phyloP scores from a whole-genome alignment of 805 yeast genomes.

The Cyberlindnera xylosilytica region DNA sequence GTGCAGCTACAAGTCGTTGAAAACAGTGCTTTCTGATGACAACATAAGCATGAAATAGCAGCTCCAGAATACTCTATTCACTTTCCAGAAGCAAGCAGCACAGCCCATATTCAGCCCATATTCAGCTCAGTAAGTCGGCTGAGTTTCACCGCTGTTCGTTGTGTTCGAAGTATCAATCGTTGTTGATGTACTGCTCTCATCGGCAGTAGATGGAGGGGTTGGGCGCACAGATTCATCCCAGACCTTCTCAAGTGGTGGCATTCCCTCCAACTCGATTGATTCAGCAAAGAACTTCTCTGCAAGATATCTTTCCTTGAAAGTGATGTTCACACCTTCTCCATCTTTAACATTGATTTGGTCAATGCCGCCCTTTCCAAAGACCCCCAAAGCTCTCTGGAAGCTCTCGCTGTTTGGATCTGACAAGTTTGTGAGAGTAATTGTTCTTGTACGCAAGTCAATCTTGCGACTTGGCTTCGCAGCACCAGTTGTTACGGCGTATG shows the following conservation, averaged over 20 bases:
- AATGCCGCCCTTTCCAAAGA: constrained; percentile 17
- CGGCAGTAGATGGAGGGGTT: neutral
- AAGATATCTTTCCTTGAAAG: constrained; percentile 22
- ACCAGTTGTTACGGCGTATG: constrained; percentile 17
- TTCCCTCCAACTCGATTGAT: constrained; percentile 10
- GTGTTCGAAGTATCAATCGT: neutral
- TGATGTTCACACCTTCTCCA: constrained; percentile 13
- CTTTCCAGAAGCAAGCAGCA: no score
- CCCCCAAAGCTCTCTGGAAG: constrained; percentile 15
- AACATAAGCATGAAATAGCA: no score
- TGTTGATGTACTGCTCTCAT: neutral
- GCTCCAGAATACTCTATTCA: no score
- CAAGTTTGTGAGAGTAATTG: constrained; percentile 20
- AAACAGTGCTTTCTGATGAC: no score
- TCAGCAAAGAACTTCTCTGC: constrained; percentile 25
- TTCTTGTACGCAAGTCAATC: constrained; percentile 25
- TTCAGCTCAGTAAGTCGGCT: no score
- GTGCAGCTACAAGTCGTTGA: no score
- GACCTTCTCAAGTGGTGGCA: constrained; percentile 11
- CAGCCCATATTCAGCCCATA: no score
- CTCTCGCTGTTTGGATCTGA: constrained; percentile 15
- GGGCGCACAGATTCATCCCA: constrained; percentile 25
- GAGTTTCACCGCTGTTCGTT: no score
- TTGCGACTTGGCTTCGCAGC: neutral
- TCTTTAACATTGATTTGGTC: constrained; percentile 6